A percentile compares a stretch with the other conserved stretches of the same genome.
Conservation (phyloP, 169 alveolate genomes). For the Plasmodium knowlesi region DNA sequence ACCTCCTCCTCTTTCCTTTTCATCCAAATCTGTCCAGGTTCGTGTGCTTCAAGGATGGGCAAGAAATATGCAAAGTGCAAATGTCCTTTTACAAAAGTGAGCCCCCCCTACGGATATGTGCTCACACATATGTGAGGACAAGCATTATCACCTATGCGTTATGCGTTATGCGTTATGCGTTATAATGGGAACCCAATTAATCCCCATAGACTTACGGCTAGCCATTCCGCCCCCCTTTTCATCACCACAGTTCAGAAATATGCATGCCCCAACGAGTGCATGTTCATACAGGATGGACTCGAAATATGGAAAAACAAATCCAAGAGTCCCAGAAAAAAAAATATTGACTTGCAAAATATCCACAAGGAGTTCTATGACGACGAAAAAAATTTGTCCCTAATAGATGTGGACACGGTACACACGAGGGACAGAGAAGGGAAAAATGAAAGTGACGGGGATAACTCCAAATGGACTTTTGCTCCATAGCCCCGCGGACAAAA, state of each 20-base stretch:
- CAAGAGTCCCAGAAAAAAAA: slow-evolving; percentile 10
- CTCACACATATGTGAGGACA: neutral
- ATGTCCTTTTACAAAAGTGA: slow-evolving; percentile 72
- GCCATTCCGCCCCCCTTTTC: neutral
- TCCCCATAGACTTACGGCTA: neutral
- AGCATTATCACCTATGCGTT: neutral
- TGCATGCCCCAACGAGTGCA: slow-evolving; percentile 71
- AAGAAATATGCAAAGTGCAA: slow-evolving; percentile 74
- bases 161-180: no score
- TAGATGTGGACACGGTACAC: slow-evolving; percentile 61
- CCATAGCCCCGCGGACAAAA: neutral
- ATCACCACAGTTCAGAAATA: slow-evolving; percentile 47
- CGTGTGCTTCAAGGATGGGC: slow-evolving; percentile 75
- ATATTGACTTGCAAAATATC: slow-evolving; percentile 25
- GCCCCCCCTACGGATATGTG: neutral
- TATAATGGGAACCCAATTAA: neutral
- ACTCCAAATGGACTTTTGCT: neutral
- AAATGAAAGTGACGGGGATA: neutral
- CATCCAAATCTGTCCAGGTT: slow-evolving; percentile 31
- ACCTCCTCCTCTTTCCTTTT: neutral
- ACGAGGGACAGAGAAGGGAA: neutral
- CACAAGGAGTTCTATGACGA: slow-evolving; percentile 67
- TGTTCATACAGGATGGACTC: slow-evolving; percentile 75
- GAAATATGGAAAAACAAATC: slow-evolving; percentile 73
- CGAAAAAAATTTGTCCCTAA: slow-evolving; percentile 33